These are phyloP conservation scores for Globisporangium orthogonon DNA, from an alignment of 352 stramenopile species.

Conservation along the genomic window DNA sequence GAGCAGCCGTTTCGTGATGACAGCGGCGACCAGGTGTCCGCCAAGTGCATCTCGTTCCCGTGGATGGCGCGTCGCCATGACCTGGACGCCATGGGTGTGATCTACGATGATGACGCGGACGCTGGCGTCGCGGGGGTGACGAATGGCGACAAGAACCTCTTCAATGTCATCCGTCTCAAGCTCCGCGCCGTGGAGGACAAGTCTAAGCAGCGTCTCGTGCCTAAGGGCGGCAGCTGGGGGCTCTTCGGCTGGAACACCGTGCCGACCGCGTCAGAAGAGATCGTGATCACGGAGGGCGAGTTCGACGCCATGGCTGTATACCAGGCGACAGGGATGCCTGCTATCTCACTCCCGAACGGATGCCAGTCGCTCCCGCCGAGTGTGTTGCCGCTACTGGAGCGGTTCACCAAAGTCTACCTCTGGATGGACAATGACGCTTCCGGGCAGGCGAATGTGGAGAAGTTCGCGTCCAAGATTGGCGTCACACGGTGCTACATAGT, in stretches of 20 bases:
- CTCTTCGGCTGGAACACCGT: constrained; percentile 99
- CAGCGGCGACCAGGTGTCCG: constrained; percentile 38
- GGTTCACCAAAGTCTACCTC: constrained; percentile 96
- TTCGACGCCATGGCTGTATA: constrained; percentile 97
- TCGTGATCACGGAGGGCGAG: constrained; percentile 98
- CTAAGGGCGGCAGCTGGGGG: constrained; percentile 93
- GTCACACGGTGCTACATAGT: constrained; percentile 90
- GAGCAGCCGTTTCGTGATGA: constrained; percentile 81
- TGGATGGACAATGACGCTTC: constrained; percentile 99
- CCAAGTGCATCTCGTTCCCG: constrained; percentile 93
- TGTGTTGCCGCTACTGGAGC: constrained; percentile 94
- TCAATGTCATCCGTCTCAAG: constrained; percentile 81
- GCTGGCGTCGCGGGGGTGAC: not conserved
- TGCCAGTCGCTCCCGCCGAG: constrained; percentile 93
- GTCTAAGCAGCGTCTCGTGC: constrained; percentile 78
- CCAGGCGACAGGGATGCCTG: constrained; percentile 90
- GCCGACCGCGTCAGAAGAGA: constrained; percentile 65
- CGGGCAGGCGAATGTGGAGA: constrained; percentile 93
- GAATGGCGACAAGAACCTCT: constrained; percentile 64
- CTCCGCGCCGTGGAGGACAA: constrained; percentile 84
- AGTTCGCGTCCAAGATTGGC: constrained; percentile 96
- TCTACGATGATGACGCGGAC: constrained; percentile 37
- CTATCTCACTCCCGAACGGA: constrained; percentile 96
- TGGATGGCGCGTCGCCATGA: constrained; percentile 91
- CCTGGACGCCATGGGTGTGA: constrained; percentile 76